A percentile compares a stretch with the other conserved stretches of the same genome.
Conservation (phyloP, 2,329 filamentous ascomycete species). For the Xylaria sp. region DNA sequence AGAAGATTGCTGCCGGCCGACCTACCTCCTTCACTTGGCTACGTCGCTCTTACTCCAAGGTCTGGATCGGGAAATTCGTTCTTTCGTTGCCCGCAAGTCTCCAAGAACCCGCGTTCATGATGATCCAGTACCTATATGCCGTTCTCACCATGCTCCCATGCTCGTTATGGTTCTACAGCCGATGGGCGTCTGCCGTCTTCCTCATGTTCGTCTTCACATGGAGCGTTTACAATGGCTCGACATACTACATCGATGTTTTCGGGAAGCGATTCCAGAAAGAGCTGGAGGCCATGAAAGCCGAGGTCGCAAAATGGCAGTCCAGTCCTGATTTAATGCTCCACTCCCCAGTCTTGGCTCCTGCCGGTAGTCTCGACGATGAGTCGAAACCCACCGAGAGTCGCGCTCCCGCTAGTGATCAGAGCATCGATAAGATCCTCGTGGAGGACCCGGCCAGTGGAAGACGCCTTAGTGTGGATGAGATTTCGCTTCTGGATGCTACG, state of each 20-base stretch:
- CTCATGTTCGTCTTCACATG: slow-evolving; percentile 86
- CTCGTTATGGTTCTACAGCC: slow-evolving; percentile 92
- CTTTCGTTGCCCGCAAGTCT: slow-evolving; percentile 77
- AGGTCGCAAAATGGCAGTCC: slow-evolving; percentile 89
- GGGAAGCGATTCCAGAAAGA: slow-evolving; percentile 97
- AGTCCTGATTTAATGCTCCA: slow-evolving; percentile 61
- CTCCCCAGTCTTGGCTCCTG: slow-evolving; percentile 55
- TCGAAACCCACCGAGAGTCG: slow-evolving; percentile 38
- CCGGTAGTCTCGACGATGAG: slow-evolving; percentile 40
- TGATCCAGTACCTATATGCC: slow-evolving; percentile 93
- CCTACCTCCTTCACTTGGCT: slow-evolving; percentile 99
- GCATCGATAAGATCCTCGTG: slow-evolving; percentile 41
- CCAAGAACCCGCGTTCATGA: slow-evolving; percentile 93
- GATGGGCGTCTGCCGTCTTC: slow-evolving; percentile 81
- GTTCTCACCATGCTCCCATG: slow-evolving; percentile 94
- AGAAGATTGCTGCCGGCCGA: slow-evolving; percentile 94
- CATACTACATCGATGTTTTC: slow-evolving; percentile 98
- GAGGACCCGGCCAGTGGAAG: slow-evolving; percentile 47
- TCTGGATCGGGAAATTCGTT: slow-evolving; percentile 88
- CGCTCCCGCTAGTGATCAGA: slow-evolving; percentile 13
- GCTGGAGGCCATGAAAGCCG: slow-evolving; percentile 85
- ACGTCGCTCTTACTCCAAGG: slow-evolving; percentile 88
- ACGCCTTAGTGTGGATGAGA: slow-evolving; percentile 60
- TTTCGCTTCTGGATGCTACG: slow-evolving; percentile 64
- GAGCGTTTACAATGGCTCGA: slow-evolving; percentile 97